Evolutionary conservation across 2,329 filamentous ascomycete genomes (phyloP), one percentile per base, ranked within the genome.

Genomic region (Fusarium dlaminii): DNA sequence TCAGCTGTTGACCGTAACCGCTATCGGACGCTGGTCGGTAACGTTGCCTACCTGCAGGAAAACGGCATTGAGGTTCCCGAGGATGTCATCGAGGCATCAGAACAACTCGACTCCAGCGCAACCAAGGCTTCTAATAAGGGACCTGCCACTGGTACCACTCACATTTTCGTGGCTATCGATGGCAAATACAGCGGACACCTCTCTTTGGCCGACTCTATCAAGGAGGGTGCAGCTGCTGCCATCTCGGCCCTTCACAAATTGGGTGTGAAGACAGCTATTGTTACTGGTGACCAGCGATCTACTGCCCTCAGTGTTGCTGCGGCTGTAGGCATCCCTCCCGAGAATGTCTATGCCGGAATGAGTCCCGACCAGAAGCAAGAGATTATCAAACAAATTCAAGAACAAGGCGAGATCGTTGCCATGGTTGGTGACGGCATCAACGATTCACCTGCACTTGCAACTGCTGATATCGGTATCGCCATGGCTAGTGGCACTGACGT

Each of bases 361-460:
- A 94, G 93, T 8, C 96, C 96, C 1, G 92, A 94, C 73, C 93
- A 97, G 84, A 99, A 99, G 81, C 95, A 97, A 81, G 86, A 89
- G 34, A 97, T 98, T 75, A 88, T 99, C 77, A 89, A 90, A 56
- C 86, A 92, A 61, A 88, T 98, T 24, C 94, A 98, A 83, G 86
- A 87, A 0, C 83, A 87, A 57, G 94, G 94, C 69, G 90, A 95
- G 77, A 87, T 93, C 56, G 94, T 98, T 32, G 96, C 94, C 75
- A 99, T 99, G 96, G 95, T 98, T 20, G 95, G 96, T 59, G 96
- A 99, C 82, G 96, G 96, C 46, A 98, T 99, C 88, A 99, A 99
- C 83, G 96, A 99, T 85, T 98, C 95, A 0, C 96, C 96, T 1
- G 96, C 96, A 2, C 90, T 99, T 17, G 96, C 95, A 1, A 97